Conservation (phyloP, 2,329 filamentous ascomycete genomes). For the Fusarium pininemorale region DNA sequence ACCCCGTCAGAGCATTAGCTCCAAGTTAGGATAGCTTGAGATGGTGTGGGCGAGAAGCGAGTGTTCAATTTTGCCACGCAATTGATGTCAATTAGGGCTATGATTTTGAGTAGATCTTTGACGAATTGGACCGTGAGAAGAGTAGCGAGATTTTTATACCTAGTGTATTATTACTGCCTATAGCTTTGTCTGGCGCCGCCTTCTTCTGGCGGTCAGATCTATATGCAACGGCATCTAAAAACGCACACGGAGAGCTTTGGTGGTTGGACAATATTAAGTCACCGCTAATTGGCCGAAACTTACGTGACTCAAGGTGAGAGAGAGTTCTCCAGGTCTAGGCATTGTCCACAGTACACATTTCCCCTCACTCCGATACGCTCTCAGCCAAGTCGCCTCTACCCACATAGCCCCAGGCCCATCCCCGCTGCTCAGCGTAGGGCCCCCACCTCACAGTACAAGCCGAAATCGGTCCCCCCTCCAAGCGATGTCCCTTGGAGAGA, state of each 20-base stretch:
- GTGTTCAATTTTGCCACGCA: constrained; percentile 10
- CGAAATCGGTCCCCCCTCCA: constrained; percentile 39
- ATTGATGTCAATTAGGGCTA: neutral
- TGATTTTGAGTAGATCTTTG: neutral
- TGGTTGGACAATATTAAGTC: constrained; percentile 10
- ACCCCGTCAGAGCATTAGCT: constrained; percentile 27
- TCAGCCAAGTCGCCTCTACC: constrained; percentile 11
- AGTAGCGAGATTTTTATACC: neutral
- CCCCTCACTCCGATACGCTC: neutral
- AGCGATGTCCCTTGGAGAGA: constrained; percentile 21
- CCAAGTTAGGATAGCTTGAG: constrained; percentile 13
- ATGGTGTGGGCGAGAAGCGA: constrained; percentile 6
- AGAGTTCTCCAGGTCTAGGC: constrained; percentile 12
- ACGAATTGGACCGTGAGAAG: neutral
- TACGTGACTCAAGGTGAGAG: constrained; percentile 26
- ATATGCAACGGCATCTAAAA: constrained; percentile 3
- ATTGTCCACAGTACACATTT: constrained; percentile 3
- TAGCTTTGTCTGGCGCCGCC: neutral
- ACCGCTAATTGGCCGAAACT: constrained; percentile 21
- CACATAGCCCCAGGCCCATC: constrained; percentile 27
- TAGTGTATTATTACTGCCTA: neutral
- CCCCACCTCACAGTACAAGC: constrained; percentile 37
- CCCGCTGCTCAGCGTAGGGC: constrained; percentile 26
- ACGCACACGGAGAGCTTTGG: constrained; percentile 13
- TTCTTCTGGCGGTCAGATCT: constrained; percentile 2